A percentile compares a stretch with the other conserved stretches of the same genome.
These are phyloP conservation scores for Incumbomyces delicatus DNA, from an alignment of 2,329 filamentous ascomycete genomes.

Conservation along the genomic window DNA sequence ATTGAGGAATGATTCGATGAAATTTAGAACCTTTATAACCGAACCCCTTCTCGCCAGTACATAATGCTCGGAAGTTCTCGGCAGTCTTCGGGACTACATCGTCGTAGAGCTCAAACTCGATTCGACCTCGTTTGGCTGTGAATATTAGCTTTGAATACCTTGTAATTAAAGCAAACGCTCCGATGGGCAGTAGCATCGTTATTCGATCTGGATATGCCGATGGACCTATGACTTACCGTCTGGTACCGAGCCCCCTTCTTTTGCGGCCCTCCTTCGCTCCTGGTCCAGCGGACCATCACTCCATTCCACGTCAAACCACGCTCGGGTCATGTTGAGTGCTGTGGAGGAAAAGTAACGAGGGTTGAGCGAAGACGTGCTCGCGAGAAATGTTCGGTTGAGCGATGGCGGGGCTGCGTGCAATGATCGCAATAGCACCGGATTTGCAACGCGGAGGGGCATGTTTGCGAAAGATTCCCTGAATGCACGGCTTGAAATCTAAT, in stretches of 20 bases:
- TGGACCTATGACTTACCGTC: constrained; percentile 18
- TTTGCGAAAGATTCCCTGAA: constrained; percentile 1
- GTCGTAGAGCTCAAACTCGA: constrained; percentile 84
- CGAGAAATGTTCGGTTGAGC: constrained; percentile 9
- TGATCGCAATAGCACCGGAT: constrained; percentile 10
- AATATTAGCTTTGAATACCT: constrained; percentile 16
- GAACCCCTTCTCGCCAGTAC: constrained; percentile 58
- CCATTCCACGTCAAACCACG: constrained; percentile 65
- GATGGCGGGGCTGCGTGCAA: constrained; percentile 29
- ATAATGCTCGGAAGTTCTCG: constrained; percentile 56
- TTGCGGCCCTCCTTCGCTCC: constrained; percentile 17
- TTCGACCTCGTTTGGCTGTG: constrained; percentile 62
- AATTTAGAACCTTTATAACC: constrained; percentile 58
- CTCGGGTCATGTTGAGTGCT: constrained; percentile 65
- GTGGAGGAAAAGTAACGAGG: constrained; percentile 26
- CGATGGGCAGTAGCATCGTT: neutral
- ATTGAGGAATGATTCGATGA: constrained; percentile 61
- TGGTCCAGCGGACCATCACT: constrained; percentile 28
- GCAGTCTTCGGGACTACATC: constrained; percentile 78
- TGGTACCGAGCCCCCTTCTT: constrained; percentile 45
- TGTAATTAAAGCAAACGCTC: constrained; percentile 12
- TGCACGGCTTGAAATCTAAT: neutral
- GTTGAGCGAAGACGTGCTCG: constrained; percentile 7
- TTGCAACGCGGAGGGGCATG: constrained; percentile 12
- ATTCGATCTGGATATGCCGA: constrained; percentile 1